Evolutionary conservation across 176 grass and related monocot genomes (phyloP).

Genomic region (Neostapfia colusana): DNA sequence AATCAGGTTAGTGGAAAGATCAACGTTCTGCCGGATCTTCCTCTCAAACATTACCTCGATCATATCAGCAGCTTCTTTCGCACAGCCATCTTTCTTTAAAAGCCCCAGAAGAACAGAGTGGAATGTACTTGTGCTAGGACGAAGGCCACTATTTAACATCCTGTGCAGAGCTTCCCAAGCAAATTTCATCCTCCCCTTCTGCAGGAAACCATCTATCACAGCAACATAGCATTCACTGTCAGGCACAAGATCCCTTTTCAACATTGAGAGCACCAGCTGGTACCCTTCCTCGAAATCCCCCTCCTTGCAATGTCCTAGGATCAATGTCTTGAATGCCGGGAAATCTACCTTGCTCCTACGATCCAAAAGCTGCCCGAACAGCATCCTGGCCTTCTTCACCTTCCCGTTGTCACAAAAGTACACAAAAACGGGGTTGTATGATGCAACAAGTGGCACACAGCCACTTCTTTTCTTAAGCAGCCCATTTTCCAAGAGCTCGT

Average conservation of each 20-base stretch:
- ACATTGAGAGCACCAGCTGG: slow-evolving; percentile 68
- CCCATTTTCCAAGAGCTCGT: slow-evolving; percentile 74
- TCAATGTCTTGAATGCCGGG: slow-evolving; percentile 72
- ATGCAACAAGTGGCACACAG: slow-evolving; percentile 54
- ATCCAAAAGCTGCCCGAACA: slow-evolving; percentile 65
- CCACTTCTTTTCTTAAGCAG: slow-evolving; percentile 58
- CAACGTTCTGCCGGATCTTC: slow-evolving; percentile 65
- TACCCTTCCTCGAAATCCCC: slow-evolving; percentile 61
- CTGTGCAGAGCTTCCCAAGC: slow-evolving; percentile 65
- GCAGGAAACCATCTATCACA: slow-evolving; percentile 65
- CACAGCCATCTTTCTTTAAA: slow-evolving; percentile 56
- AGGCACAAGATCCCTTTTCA: slow-evolving; percentile 74
- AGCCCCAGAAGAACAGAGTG: slow-evolving; percentile 72
- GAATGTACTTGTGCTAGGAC: slow-evolving; percentile 70
- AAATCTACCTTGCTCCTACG: slow-evolving; percentile 61
- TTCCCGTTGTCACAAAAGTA: slow-evolving; percentile 69
- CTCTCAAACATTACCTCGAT: slow-evolving; percentile 73
- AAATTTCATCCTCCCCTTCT: slow-evolving; percentile 56
- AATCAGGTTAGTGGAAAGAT: slow-evolving; percentile 65
- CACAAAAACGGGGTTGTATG: slow-evolving; percentile 72
- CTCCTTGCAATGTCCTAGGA: slow-evolving; percentile 81
- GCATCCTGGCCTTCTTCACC: slow-evolving; percentile 67
- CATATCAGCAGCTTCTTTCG: slow-evolving; percentile 68
- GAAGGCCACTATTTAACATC: slow-evolving; percentile 75
- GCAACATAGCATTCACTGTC: slow-evolving; percentile 61